Evolutionary conservation across 2,329 filamentous ascomycete species (phyloP).

Genomic region (Trichoderma koningiopsis): DNA sequence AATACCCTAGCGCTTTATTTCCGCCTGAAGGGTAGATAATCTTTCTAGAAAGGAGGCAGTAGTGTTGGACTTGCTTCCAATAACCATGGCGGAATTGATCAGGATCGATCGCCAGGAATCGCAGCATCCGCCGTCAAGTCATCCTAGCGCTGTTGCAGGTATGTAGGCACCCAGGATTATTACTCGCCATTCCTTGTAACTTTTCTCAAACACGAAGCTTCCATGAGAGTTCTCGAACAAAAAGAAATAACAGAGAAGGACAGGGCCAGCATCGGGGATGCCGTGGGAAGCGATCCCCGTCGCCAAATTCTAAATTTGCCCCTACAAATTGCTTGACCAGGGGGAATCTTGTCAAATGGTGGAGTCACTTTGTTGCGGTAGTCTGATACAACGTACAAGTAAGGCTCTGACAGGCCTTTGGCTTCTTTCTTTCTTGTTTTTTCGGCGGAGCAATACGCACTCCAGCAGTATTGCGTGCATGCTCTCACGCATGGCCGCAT

Average conservation of each 20-base stretch:
- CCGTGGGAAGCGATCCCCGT: conserved; percentile 1
- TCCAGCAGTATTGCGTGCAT: conserved; percentile 2
- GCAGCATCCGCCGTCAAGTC: background rate
- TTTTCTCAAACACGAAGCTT: conserved; percentile 1
- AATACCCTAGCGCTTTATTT: background rate
- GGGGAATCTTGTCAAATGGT: background rate
- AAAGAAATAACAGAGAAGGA: background rate
- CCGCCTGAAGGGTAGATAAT: background rate
- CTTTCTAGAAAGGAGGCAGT: conserved; percentile 14
- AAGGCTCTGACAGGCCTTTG: conserved; percentile 8
- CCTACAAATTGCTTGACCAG: conserved; percentile 1
- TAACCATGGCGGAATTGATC: background rate
- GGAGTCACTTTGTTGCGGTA: conserved; percentile 5
- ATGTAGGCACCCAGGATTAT: background rate
- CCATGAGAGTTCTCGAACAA: conserved; percentile 4
- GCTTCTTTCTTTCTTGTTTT: background rate
- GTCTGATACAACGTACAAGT: background rate
- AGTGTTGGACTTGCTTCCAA: background rate
- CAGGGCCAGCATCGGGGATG: conserved; percentile 12
- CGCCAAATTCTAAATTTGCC: background rate
- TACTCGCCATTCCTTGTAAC: background rate
- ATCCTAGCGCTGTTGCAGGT: background rate
- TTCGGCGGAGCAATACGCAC: background rate
- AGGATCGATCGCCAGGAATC: background rate
- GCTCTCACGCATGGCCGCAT: background rate